Evolutionary conservation across 805 yeast genomes (phyloP).

Genomic region (Danielia oregonensis): DNA sequence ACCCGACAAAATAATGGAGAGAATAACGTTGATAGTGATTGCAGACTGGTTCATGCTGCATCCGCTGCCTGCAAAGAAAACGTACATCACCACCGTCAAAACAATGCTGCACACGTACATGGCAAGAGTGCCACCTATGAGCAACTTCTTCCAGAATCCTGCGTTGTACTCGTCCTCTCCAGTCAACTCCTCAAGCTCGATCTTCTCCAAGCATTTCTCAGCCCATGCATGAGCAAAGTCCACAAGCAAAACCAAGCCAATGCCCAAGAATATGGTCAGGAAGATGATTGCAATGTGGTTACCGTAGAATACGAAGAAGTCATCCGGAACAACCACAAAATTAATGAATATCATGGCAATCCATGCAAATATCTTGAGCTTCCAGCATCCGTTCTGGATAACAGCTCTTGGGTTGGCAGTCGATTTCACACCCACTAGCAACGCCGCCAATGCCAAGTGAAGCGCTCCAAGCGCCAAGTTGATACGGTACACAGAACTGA

Average conservation of each 20-base stretch:
- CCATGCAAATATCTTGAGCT: conserved; percentile 64
- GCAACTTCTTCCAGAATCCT: conserved; percentile 70
- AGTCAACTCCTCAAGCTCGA: conserved; percentile 67
- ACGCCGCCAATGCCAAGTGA: conserved; percentile 66
- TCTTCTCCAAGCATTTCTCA: conserved; percentile 86
- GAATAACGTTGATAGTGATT: conserved; percentile 67
- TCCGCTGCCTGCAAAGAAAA: conserved; percentile 74
- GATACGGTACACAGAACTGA: conserved; percentile 89
- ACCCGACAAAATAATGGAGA: conserved; percentile 60
- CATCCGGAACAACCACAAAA: conserved; percentile 76
- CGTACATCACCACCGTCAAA: conserved; percentile 75
- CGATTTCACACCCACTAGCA: conserved; percentile 71
- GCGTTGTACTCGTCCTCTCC: conserved; percentile 48
- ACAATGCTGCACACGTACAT: conserved; percentile 77
- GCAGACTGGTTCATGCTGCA: conserved; percentile 91
- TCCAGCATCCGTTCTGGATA: conserved; percentile 93
- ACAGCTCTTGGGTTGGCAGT: conserved; percentile 74
- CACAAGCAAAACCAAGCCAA: conserved; percentile 85
- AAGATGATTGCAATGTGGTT: conserved; percentile 82
- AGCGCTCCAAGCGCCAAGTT: conserved; percentile 82
- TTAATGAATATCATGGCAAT: conserved; percentile 51
- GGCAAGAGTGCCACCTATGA: conserved; percentile 80
- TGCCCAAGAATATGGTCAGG: conserved; percentile 80
- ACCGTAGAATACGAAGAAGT: conserved; percentile 85
- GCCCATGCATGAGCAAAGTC: conserved; percentile 99